Conservation (phyloP, 345 rosid genomes). For the Lumnitzera littorea region DNA sequence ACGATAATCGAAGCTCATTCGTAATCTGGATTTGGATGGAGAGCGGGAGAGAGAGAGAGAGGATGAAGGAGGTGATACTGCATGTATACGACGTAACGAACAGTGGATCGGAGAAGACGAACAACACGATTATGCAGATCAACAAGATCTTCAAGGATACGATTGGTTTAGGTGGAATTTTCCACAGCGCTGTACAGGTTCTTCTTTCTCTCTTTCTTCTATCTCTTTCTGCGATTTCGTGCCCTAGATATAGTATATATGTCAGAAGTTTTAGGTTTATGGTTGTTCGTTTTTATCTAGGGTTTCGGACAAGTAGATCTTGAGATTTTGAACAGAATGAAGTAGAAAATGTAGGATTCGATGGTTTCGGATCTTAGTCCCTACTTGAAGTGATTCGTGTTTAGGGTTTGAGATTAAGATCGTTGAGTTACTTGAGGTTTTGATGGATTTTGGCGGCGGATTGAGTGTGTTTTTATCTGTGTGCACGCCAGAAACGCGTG, state of each 20-base stretch:
- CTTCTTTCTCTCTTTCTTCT: not conserved
- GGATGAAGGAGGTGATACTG: slow-evolving; percentile 71
- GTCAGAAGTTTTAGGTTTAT: too few relatives aligned
- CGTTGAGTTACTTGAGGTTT: too few relatives aligned
- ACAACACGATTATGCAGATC: slow-evolving; percentile 83
- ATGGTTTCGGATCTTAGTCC: too few relatives aligned
- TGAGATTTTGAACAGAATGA: too few relatives aligned
- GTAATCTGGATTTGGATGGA: not conserved
- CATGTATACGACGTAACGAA: slow-evolving; percentile 94
- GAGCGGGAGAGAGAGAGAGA: slow-evolving; percentile 8
- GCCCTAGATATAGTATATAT: not conserved
- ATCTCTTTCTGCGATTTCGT: not conserved
- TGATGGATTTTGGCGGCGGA: too few relatives aligned
- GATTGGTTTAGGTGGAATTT: slow-evolving; percentile 93
- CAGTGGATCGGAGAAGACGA: slow-evolving; percentile 93
- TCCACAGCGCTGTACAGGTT: slow-evolving; percentile 98
- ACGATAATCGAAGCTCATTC: too few relatives aligned
- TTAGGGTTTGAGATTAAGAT: not conserved
- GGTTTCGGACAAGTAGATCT: too few relatives aligned
- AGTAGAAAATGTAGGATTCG: too few relatives aligned
- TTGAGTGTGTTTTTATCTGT: too few relatives aligned
- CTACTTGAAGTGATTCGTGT: too few relatives aligned
- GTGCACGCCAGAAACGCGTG: too few relatives aligned
- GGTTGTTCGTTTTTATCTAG: too few relatives aligned
- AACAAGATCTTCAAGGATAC: slow-evolving; percentile 93